Percentiles rank a stretch among this genome's conserved stretches.
Conservation (phyloP, 148 eudicot species). For the Vaccinium macrocarpon region DNA sequence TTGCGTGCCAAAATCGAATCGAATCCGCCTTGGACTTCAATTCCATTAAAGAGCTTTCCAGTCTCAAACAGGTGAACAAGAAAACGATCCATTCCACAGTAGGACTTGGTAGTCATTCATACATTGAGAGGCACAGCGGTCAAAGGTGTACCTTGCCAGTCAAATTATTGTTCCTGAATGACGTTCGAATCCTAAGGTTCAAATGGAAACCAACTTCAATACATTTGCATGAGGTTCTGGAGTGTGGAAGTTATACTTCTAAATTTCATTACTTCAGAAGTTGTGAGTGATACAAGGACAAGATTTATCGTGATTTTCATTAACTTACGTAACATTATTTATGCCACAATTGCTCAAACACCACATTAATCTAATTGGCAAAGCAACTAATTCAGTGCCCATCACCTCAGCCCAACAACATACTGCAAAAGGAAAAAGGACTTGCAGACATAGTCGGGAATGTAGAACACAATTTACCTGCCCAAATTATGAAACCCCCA, state of each 20-base stretch:
- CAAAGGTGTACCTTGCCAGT: not conserved
- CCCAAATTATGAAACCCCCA: constrained; percentile 78
- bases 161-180: not conserved
- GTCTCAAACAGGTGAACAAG: too few species aligned
- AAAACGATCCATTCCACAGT: too few species aligned
- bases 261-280: not conserved
- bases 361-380: not conserved
- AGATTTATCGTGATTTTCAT: not conserved
- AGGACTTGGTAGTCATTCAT: too few species aligned
- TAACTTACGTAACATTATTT: not conserved
- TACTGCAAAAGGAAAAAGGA: not conserved
- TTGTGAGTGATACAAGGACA: not conserved
- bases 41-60: too few species aligned
- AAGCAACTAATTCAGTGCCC: constrained; percentile 7
- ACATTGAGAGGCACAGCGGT: not conserved
- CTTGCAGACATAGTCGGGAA: not conserved
- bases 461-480: constrained; percentile 35
- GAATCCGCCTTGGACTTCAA: too few species aligned
- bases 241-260: not conserved
- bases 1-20: too few species aligned
- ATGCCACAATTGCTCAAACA: not conserved
- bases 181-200: not conserved
- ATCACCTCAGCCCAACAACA: not conserved
- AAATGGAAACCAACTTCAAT: constrained; percentile 4
- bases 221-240: not conserved